Conservation (phyloP, 1,284 basidiomycete genomes). For the Puccinia triticina region DNA sequence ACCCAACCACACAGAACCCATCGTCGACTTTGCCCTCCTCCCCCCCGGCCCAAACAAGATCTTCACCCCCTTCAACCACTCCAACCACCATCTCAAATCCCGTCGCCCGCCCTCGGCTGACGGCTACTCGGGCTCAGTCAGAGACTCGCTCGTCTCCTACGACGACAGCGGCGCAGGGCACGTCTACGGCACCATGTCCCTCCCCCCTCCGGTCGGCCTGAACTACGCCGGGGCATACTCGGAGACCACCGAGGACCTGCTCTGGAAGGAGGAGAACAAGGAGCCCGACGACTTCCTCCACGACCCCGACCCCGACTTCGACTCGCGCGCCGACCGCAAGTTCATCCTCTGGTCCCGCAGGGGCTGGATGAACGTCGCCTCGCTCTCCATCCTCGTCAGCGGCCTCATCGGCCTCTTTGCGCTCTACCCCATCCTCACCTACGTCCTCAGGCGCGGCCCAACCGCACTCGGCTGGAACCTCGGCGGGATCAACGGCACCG, state of each 20-base stretch:
- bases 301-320: slow-evolving; percentile 50
- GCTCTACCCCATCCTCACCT: slow-evolving; percentile 54
- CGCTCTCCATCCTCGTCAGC: slow-evolving; percentile 54
- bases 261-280: slow-evolving; percentile 50
- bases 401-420: slow-evolving; percentile 59
- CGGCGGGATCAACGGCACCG: slow-evolving; percentile 55
- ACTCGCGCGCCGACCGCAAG: slow-evolving; percentile 47
- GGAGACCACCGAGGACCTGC: slow-evolving; percentile 44
- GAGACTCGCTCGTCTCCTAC: slow-evolving; percentile 46
- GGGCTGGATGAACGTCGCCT: slow-evolving; percentile 56
- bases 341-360: slow-evolving; percentile 53
- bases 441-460: slow-evolving; percentile 55
- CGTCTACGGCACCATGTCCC: background rate
- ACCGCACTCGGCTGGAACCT: slow-evolving; percentile 42
- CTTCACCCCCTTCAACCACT: slow-evolving; percentile 8
- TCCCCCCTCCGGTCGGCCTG: slow-evolving; percentile 14
- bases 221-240: slow-evolving; percentile 29
- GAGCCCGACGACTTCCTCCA: slow-evolving; percentile 49
- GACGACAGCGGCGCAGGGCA: slow-evolving; percentile 3
- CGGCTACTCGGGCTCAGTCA: slow-evolving; percentile 37
- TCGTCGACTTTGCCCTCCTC: slow-evolving; percentile 19
- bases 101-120: slow-evolving; percentile 33
- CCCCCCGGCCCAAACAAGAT: background rate
- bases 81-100: slow-evolving; percentile 32
- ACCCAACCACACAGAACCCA: background rate